A percentile compares a stretch with the other conserved stretches of the same genome.
Conservation (phyloP, 805 yeast species). For the Kodamaea fukazawae region DNA sequence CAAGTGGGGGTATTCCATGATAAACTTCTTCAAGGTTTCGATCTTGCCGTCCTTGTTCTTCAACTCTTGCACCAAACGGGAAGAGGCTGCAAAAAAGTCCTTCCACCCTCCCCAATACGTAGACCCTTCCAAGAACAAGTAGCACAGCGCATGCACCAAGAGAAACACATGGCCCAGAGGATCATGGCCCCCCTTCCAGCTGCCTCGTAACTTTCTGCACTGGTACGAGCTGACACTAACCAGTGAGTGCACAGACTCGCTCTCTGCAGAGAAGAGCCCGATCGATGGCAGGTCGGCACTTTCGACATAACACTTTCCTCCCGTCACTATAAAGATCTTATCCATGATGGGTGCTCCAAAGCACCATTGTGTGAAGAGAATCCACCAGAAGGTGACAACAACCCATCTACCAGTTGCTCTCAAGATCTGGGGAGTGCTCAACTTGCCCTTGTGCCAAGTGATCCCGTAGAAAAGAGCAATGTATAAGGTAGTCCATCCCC, state of each 20-base stretch:
- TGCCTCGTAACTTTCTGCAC: slow-evolving; percentile 48
- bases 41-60: neutral
- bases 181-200: slow-evolving; percentile 88
- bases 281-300: slow-evolving; percentile 4
- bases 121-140: slow-evolving; percentile 62
- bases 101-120: slow-evolving; percentile 36
- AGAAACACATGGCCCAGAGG: slow-evolving; percentile 93
- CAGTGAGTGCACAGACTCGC: slow-evolving; percentile 6
- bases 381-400: slow-evolving; percentile 76
- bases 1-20: slow-evolving; percentile 25
- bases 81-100: slow-evolving; percentile 12
- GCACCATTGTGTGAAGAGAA: slow-evolving; percentile 81
- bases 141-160: slow-evolving; percentile 61
- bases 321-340: slow-evolving; percentile 70
- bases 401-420: slow-evolving; percentile 42
- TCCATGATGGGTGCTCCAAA: slow-evolving; percentile 90
- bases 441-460: slow-evolving; percentile 8
- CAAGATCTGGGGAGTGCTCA: slow-evolving; percentile 1
- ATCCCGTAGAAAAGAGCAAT: slow-evolving; percentile 26
- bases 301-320: slow-evolving; percentile 66
- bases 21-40: slow-evolving; percentile 9
- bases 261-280: neutral
- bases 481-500: slow-evolving; percentile 76
- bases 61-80: neutral
- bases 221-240: slow-evolving; percentile 27